Conservation (phyloP, 257 asterid species). For the Gentiana straminea region DNA sequence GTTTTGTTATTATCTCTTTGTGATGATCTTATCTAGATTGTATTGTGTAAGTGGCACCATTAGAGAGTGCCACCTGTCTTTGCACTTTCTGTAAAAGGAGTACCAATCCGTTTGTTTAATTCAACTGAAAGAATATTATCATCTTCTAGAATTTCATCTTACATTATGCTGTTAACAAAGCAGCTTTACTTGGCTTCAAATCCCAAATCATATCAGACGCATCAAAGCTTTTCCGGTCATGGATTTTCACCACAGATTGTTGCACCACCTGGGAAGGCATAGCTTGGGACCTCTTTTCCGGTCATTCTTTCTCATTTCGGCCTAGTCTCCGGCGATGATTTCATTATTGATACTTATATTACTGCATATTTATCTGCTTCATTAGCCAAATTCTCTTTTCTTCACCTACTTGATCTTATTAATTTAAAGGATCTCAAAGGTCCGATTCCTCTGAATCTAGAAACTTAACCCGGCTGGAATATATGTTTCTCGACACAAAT, state of each 20-base stretch:
- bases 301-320: constrained; percentile 42
- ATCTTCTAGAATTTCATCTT: too few species aligned
- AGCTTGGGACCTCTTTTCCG: constrained; percentile 25
- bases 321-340: constrained; percentile 15
- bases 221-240: constrained; percentile 30
- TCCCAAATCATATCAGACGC: constrained; percentile 40
- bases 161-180: constrained; percentile 27
- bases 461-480: constrained; percentile 18
- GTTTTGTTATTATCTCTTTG: too few species aligned
- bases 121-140: too few species aligned
- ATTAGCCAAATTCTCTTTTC: constrained; percentile 44
- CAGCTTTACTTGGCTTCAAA: constrained; percentile 50
- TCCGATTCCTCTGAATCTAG: constrained; percentile 42
- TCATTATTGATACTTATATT: constrained; percentile 32
- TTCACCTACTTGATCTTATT: constrained; percentile 39
- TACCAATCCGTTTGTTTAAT: too few species aligned
- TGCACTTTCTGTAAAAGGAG: too few species aligned
- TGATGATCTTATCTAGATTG: too few species aligned
- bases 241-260: constrained; percentile 49
- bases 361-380: constrained; percentile 50
- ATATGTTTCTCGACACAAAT: constrained; percentile 31
- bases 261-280: constrained; percentile 60
- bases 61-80: too few species aligned
- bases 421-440: constrained; percentile 40
- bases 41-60: too few species aligned